Conservation (phyloP, 177 flowering plant genomes). For the Vitis hybrid region DNA sequence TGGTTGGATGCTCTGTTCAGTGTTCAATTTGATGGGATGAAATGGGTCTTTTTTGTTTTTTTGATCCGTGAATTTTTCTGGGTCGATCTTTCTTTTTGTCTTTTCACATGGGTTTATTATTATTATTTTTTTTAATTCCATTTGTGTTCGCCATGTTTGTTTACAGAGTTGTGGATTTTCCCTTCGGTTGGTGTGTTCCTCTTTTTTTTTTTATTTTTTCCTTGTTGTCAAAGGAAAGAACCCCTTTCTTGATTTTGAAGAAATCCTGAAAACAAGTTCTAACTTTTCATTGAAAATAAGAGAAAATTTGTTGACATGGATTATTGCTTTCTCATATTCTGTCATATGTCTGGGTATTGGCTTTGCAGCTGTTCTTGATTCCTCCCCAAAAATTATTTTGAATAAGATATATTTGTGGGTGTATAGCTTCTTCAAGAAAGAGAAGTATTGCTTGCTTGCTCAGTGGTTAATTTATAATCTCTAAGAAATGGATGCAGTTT, state of each 20-base stretch:
- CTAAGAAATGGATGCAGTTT: too few species aligned
- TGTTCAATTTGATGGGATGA: constrained; percentile 1
- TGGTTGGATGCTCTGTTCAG: constrained; percentile 8
- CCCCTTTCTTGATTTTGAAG: constrained; percentile 5
- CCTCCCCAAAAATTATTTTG: too few species aligned
- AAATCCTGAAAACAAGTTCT: background rate
- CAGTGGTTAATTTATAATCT: too few species aligned
- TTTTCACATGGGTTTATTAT: background rate
- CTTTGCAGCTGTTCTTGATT: too few species aligned
- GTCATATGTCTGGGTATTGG: background rate
- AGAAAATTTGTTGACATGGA: background rate
- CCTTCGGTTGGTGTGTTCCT: constrained; percentile 1
- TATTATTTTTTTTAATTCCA: background rate
- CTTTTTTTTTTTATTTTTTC: background rate
- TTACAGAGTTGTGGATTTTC: constrained; percentile 1
- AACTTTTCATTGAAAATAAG: background rate
- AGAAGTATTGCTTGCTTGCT: too few species aligned
- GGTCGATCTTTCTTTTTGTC: background rate
- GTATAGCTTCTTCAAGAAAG: too few species aligned
- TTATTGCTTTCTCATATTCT: background rate
- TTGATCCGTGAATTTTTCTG: constrained; percentile 14
- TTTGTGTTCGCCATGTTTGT: background rate
- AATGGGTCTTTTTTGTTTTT: constrained; percentile 10
- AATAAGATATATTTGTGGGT: too few species aligned
- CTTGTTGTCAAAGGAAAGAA: constrained; percentile 16